Base-by-base conservation (phyloP, 495 filamentous ascomycete genomes). In the Saxispiralis lemnorum region DNA sequence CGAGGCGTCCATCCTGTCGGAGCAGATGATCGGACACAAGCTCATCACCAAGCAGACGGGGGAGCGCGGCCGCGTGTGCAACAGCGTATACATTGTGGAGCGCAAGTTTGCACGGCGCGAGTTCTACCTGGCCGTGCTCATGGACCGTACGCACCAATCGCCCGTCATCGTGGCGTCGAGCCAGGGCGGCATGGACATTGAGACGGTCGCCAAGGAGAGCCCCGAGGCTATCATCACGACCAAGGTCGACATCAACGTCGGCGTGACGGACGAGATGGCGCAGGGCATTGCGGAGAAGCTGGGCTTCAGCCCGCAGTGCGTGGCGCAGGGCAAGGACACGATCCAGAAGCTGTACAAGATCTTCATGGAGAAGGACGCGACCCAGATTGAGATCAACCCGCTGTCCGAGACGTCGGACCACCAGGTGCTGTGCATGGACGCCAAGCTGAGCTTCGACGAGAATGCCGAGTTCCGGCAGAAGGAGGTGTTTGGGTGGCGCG, bases 21-120 rank as follows among this genome's bases (percentile, higher is more conserved):
- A 82, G 49, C 86, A 97, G 67, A 97, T 97, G 89, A 95, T 97
- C 66, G 89, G 89, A 53, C 89, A 97, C 64, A 93, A 94, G 66
- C 85, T 97, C 65, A 78, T 97, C 65, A 97, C 89, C 62, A 97
- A 97, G 75, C 89, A 97, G 70, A 97, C 92, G 41, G 89, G 89
- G 58, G 81, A 85, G 46, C 68, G 61, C 48, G 89, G 89, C 59
- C 83, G 88, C 60, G 71, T 86, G 58, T 97, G 89, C 70, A 94
- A 86, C 64, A 69, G 83, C 43, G 89, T 97, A 55, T 95, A 89
- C 68, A 95, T 97, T 62, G 89, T 85, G 67, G 89, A 97, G 72
- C 85, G 89, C 71, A 97, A 97, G 71, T 97, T 96, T 56, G 89
- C 89, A 53, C 85, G 89, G 47, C 79, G 92, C 56, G 89, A 97